A percentile compares a stretch with the other conserved stretches of the same genome.
phyloP scores from a whole-genome alignment of 169 alveolate species.

The Eimeria acervulina region DNA sequence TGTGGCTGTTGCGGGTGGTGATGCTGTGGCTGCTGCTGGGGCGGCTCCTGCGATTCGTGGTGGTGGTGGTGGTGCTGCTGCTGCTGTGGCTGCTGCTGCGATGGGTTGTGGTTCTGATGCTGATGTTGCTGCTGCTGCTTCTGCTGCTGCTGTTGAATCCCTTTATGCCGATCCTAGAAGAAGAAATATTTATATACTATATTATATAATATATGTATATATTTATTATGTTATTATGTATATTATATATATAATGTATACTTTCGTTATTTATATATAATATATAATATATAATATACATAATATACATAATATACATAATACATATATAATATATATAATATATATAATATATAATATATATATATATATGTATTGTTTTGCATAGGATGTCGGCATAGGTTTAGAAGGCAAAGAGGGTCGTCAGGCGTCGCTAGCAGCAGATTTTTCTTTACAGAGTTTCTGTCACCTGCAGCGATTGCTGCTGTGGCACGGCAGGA shows the following conservation, averaged over 20 bases:
- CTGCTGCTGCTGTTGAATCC: too few species aligned
- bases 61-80: neutral
- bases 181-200: too few species aligned
- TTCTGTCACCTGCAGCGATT: conserved; percentile 93
- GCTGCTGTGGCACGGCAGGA: conserved; percentile 98
- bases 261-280: too few species aligned
- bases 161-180: too few species aligned
- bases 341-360: too few species aligned
- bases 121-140: too few species aligned
- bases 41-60: neutral
- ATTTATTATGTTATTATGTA: too few species aligned
- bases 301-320: too few species aligned
- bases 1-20: neutral
- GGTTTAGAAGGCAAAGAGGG: conserved; percentile 99
- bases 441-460: conserved; percentile 97
- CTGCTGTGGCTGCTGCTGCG: neutral
- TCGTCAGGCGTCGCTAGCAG: conserved; percentile 97
- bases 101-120: neutral
- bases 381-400: conserved; percentile 94
- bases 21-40: neutral
- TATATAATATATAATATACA: too few species aligned
- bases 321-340: too few species aligned
- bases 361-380: neutral
- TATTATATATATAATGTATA: too few species aligned
- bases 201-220: too few species aligned